Conservation (phyloP, 225 moss, liverwort and hornwort genomes). For the Pleurozium schreberi region DNA sequence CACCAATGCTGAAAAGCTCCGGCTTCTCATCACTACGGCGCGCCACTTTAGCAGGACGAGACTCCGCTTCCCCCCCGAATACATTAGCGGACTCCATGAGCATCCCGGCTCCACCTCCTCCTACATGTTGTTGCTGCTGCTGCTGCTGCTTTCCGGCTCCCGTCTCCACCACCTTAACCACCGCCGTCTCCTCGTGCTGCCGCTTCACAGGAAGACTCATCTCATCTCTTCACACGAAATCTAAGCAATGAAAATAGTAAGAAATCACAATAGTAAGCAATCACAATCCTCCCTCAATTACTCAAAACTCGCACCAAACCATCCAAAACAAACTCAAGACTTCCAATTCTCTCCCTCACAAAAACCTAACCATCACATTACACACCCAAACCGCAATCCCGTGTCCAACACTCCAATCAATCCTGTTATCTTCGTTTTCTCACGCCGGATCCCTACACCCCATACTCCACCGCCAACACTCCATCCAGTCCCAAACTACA, state of each 20-base stretch:
- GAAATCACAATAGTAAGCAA: background rate
- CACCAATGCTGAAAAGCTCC: conserved; percentile 6
- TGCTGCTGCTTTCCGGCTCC: background rate
- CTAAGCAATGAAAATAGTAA: background rate
- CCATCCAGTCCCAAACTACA: background rate
- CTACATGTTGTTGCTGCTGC: background rate
- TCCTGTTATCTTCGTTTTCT: background rate
- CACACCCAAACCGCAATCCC: background rate
- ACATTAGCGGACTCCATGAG: background rate
- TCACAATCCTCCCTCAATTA: background rate
- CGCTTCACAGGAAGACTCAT: conserved; percentile 47
- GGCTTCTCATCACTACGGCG: conserved; percentile 27
- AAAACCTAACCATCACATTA: background rate
- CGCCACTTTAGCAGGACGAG: conserved; percentile 28
- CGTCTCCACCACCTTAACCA: background rate
- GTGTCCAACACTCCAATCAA: background rate
- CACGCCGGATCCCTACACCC: background rate
- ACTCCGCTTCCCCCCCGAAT: conserved; percentile 12
- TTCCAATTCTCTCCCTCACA: background rate
- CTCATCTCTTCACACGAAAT: conserved; percentile 15
- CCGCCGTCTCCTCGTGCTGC: conserved; percentile 34
- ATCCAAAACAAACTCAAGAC: background rate
- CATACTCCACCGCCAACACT: background rate
- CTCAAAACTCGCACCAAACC: background rate
- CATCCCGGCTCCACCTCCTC: background rate